Evolutionary conservation across 2,329 filamentous ascomycete species (phyloP), one percentile per base, ranked within the genome.

Genomic region (Volutella citrinella): DNA sequence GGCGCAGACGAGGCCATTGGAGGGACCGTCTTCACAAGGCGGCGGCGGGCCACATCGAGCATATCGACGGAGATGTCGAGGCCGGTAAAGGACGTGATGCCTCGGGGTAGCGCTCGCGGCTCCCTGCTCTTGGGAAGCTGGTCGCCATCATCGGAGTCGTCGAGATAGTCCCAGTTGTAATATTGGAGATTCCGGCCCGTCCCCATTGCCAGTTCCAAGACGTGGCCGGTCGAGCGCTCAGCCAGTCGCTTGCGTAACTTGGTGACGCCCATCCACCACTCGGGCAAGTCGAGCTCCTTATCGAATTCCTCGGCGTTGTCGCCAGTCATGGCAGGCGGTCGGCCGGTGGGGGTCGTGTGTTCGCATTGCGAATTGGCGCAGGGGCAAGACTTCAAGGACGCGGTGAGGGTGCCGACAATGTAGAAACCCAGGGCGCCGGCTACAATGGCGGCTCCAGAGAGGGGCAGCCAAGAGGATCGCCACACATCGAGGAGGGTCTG

Each of bases 131-230:
- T 43, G 43, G 4, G 49, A 25, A 43, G 28, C 9, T 39, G 43
- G 19, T 48, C 48, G 16, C 52, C 55, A n/a, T n/a, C n/a, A n/a
- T n/a, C n/a, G n/a, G n/a, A n/a, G n/a, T n/a, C n/a, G n/a, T n/a
- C n/a, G 10, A 72, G 51, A 11, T 59, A 57, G 13, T 62, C 64
- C 76, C 77, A 82, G 49, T 72, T 63, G 53, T 81, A 81, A 55
- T 71, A 77, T 23, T 67, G 63, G 12, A 82, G 51, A 48, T 82
- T 83, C 10, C 79, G 66, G 5, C 79, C 79, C 4, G 78, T 80
- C 13, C 79, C 79, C 36, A 82, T 69, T 13, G 77, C 78, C 10
- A 82, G 66, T 56, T 82, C 79, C 19, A 82, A 67, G 10, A 82
- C 78, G 53, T 79, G 64, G 3, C 79, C 79, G 1, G 54, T 54